phyloP scores from a whole-genome alignment of 2,329 filamentous ascomycete genomes.

The Pseudogymnoascus sp. region DNA sequence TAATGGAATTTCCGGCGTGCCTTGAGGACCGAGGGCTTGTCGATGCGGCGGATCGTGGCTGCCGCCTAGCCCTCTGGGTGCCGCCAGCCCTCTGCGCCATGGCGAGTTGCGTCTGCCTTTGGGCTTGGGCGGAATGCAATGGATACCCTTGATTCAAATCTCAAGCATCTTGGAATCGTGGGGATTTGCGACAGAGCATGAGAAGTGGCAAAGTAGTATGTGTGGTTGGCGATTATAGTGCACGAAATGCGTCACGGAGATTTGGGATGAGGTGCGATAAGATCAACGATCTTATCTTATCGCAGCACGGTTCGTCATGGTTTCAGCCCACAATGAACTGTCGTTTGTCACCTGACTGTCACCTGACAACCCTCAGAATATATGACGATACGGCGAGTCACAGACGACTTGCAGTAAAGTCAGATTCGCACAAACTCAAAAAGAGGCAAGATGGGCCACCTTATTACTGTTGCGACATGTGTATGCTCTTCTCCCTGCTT shows the following conservation, averaged over 20 bases:
- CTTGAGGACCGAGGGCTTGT: background rate
- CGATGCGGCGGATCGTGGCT: background rate
- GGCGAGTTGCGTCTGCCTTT: background rate
- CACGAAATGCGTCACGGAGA: background rate
- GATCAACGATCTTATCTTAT: background rate
- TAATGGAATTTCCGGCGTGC: background rate
- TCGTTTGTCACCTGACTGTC: background rate
- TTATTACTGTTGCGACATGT: background rate
- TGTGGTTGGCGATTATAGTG: background rate
- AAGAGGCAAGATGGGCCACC: background rate
- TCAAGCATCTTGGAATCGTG: background rate
- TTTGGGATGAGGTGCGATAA: background rate
- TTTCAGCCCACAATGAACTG: too few species aligned
- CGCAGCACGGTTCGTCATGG: background rate
- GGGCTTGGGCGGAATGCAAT: background rate
- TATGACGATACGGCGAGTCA: background rate
- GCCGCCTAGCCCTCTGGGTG: background rate
- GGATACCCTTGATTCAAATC: background rate
- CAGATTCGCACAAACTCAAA: background rate
- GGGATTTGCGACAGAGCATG: background rate
- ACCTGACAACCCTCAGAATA: background rate
- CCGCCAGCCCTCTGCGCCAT: background rate
- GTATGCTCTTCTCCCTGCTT: background rate
- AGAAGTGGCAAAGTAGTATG: background rate
- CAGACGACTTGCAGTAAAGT: background rate